Percentiles rank a stretch among this genome's conserved stretches.
Evolutionary conservation across 2,329 filamentous ascomycete genomes (phyloP).

Genomic region (Aspergillus aculeatinus): DNA sequence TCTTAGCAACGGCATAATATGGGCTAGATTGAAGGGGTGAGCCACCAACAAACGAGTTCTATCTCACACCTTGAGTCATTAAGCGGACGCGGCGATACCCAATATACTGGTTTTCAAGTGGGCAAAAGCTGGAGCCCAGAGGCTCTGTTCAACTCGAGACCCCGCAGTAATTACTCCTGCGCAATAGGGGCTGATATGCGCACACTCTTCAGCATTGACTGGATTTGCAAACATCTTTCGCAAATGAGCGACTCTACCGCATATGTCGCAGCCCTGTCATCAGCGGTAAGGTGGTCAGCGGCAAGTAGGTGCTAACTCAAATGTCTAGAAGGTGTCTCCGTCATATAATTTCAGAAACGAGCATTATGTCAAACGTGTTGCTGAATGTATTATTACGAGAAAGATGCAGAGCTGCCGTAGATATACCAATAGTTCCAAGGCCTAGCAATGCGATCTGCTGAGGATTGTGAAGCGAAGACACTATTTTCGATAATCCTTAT

Average conservation of each 20-base stretch:
- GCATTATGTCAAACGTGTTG: constrained; percentile 53
- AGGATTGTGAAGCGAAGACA: constrained; percentile 11
- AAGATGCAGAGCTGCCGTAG: constrained; percentile 49
- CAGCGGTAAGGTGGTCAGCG: neutral
- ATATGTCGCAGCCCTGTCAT: constrained; percentile 1
- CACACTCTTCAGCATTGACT: constrained; percentile 16
- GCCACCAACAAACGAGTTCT: constrained; percentile 53
- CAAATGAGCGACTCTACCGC: constrained; percentile 13
- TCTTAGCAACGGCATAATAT: constrained; percentile 62
- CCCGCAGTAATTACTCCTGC: constrained; percentile 61
- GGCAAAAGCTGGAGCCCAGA: constrained; percentile 50
- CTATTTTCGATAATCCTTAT: neutral
- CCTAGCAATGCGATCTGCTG: constrained; percentile 41
- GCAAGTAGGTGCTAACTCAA: constrained; percentile 6
- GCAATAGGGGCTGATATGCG: constrained; percentile 49
- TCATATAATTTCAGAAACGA: constrained; percentile 50
- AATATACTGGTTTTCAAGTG: constrained; percentile 60
- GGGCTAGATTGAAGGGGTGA: constrained; percentile 63
- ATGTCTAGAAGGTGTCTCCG: constrained; percentile 25
- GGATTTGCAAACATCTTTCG: constrained; percentile 19
- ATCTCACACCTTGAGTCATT: constrained; percentile 46
- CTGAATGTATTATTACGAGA: constrained; percentile 27
- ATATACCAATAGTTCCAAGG: constrained; percentile 54
- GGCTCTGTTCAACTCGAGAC: constrained; percentile 50
- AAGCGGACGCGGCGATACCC: constrained; percentile 56